Percentiles rank a stretch among this genome's conserved stretches.
These are phyloP conservation scores for Marasmius tenuissimus DNA, from an alignment of 1,284 basidiomycete genomes.

Conservation along the genomic window DNA sequence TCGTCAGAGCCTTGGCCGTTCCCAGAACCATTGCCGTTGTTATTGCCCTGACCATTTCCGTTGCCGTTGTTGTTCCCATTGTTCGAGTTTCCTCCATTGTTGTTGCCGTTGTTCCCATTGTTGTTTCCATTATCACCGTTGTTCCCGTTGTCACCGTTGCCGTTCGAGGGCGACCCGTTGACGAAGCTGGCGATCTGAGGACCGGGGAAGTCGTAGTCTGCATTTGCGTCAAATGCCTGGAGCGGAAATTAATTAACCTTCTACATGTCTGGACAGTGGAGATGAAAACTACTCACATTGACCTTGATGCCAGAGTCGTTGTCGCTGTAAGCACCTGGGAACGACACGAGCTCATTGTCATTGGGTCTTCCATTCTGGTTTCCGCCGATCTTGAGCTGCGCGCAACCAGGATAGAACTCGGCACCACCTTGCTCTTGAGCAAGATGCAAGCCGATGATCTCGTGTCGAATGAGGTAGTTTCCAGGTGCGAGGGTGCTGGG, in stretches of 20 bases:
- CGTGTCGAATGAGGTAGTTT: constrained; percentile 69
- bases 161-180: constrained; percentile 1
- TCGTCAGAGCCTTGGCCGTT: background rate
- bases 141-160: background rate
- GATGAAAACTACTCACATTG: constrained; percentile 30
- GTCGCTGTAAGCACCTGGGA: constrained; percentile 67
- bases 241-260: background rate
- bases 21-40: background rate
- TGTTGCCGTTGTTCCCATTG: background rate
- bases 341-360: constrained; percentile 45
- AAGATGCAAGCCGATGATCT: constrained; percentile 71
- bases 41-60: background rate
- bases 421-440: constrained; percentile 51
- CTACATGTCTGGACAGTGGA: no score
- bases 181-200: constrained; percentile 47
- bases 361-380: constrained; percentile 43
- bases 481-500: constrained; percentile 58
- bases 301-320: constrained; percentile 61
- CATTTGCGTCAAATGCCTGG: constrained; percentile 30
- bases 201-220: constrained; percentile 50
- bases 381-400: constrained; percentile 59
- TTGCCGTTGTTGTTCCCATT: background rate
- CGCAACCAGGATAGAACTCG: constrained; percentile 74
- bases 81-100: background rate
- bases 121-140: background rate